phyloP scores from a whole-genome alignment of 1,284 basidiomycete genomes.

The Sphaerobolus stellatus region DNA sequence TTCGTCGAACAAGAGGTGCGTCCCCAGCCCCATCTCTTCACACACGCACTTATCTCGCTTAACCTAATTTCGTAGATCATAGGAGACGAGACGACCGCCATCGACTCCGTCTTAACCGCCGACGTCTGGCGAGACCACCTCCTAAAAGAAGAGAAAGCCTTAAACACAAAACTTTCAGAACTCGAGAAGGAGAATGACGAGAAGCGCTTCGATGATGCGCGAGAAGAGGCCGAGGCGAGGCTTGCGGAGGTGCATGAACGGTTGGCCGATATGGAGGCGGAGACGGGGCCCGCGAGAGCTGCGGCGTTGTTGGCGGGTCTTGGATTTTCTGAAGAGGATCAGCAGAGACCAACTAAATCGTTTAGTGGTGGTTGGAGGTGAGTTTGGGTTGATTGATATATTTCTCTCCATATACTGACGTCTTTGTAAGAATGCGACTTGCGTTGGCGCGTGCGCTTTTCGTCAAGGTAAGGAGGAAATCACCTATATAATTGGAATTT shows the following conservation, averaged over 20 bases:
- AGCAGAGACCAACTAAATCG: constrained; percentile 75
- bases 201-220: constrained; percentile 72
- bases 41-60: too few species aligned
- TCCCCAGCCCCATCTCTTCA: constrained; percentile 1
- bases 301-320: constrained; percentile 90
- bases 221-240: constrained; percentile 83
- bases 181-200: constrained; percentile 78
- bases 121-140: constrained; percentile 95
- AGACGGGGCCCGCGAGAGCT: constrained; percentile 92
- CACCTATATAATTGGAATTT: constrained; percentile 2
- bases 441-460: constrained; percentile 88
- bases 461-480: constrained; percentile 69
- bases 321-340: constrained; percentile 89
- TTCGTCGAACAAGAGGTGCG: constrained; percentile 97
- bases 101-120: constrained; percentile 94
- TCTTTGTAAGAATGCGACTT: constrained; percentile 68
- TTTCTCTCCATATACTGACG: constrained; percentile 1
- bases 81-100: constrained; percentile 90
- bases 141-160: constrained; percentile 73
- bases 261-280: constrained; percentile 96
- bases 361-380: constrained; percentile 98
- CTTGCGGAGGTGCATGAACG: constrained; percentile 92
- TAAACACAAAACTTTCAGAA: constrained; percentile 71
- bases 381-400: constrained; percentile 22
- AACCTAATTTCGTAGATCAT: constrained; percentile 71